These are phyloP conservation scores for Aureobasidium sp. DNA, from an alignment of 2,329 filamentous ascomycete species.

Conservation along the genomic window DNA sequence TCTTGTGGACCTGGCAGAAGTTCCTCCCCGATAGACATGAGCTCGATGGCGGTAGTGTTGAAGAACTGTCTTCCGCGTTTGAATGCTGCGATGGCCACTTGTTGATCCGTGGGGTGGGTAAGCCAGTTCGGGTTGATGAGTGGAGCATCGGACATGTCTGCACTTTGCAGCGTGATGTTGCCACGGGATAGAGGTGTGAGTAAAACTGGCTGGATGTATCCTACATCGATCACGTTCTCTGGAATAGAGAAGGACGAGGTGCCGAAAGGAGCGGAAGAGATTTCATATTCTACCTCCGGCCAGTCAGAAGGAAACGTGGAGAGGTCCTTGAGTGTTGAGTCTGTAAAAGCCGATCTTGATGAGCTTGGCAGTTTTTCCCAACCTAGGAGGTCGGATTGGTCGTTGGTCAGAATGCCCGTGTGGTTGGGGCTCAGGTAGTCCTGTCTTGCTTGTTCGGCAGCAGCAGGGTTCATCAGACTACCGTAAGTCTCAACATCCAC, in stretches of 20 bases:
- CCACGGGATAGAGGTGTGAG: slow-evolving; percentile 1
- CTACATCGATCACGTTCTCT: slow-evolving; percentile 12
- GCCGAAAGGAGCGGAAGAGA: slow-evolving; percentile 10
- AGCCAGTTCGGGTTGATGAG: slow-evolving; percentile 32
- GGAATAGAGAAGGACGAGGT: slow-evolving; percentile 24
- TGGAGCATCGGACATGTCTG: slow-evolving; percentile 24
- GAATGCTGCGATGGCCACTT: slow-evolving; percentile 10
- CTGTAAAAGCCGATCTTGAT: slow-evolving; percentile 13
- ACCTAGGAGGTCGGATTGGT: slow-evolving; percentile 17
- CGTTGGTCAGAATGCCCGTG: neutral
- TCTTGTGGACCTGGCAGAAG: slow-evolving; percentile 20
- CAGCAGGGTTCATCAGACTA: slow-evolving; percentile 11
- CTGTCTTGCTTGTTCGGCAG: slow-evolving; percentile 15
- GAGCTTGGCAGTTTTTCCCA: slow-evolving; percentile 24
- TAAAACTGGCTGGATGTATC: neutral
- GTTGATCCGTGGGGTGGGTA: slow-evolving; percentile 25
- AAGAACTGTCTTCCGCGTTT: slow-evolving; percentile 22
- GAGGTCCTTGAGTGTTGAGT: slow-evolving; percentile 19
- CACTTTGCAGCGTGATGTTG: slow-evolving; percentile 20
- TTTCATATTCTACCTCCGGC: slow-evolving; percentile 27
- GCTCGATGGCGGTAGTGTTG: slow-evolving; percentile 20
- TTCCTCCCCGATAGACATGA: slow-evolving; percentile 23
- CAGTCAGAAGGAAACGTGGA: slow-evolving; percentile 23
- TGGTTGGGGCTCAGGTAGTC: slow-evolving; percentile 14
- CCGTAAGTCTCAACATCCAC: slow-evolving; percentile 20